Evolutionary conservation across 139 green algal species (phyloP).

Genomic region (Coelastrella sp.): DNA sequence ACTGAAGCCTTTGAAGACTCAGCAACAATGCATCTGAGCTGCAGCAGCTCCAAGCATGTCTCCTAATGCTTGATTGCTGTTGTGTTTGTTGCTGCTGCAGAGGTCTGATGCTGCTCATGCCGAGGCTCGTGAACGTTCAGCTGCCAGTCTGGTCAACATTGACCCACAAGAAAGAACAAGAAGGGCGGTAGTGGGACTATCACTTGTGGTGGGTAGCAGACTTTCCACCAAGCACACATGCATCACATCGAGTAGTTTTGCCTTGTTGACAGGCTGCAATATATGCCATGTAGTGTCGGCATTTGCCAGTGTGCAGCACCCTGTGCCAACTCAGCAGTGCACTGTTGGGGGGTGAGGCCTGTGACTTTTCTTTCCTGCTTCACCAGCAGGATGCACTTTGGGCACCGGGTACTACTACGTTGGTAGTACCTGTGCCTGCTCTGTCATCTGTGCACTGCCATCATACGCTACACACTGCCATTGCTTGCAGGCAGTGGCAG

Average conservation of each 20-base stretch:
- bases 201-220: slow-evolving; percentile 46
- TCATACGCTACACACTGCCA: no score
- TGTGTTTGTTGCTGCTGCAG: slow-evolving; percentile 34
- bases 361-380: no score
- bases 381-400: no score
- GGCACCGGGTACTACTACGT: no score
- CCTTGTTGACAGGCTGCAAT: no score
- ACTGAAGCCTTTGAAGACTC: background rate
- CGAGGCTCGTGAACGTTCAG: slow-evolving; percentile 39
- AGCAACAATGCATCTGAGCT: background rate
- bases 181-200: slow-evolving; percentile 33
- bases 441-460: background rate
- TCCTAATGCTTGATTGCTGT: background rate
- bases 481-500: background rate
- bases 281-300: background rate
- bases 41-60: background rate
- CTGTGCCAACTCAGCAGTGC: no score
- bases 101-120: slow-evolving; percentile 44
- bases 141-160: slow-evolving; percentile 51
- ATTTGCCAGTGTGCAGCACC: no score
- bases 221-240: background rate
- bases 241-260: background rate
- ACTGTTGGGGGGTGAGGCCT: no score
- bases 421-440: background rate
- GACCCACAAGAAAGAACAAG: slow-evolving; percentile 51